Percentiles rank a stretch among this genome's conserved stretches.
Evolutionary conservation across 2,329 filamentous ascomycete genomes (phyloP).

Genomic region (Paecilomyces fulvus): DNA sequence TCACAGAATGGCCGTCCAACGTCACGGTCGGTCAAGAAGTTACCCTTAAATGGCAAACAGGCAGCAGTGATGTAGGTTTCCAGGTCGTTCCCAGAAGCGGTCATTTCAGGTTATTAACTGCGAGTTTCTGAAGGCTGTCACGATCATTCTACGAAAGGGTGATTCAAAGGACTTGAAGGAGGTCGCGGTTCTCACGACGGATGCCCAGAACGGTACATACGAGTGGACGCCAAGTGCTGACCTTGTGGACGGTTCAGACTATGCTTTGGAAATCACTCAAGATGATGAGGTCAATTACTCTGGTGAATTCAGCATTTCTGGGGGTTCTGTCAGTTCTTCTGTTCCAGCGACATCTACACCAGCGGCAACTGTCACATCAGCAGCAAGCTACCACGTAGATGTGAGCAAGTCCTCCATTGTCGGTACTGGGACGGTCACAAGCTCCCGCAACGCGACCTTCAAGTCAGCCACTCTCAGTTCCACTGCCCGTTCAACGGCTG

Average conservation of each 20-base stretch:
- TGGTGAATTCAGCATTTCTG: slow-evolving; percentile 40
- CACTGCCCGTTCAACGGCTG: neutral
- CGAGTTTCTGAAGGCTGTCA: slow-evolving; percentile 35
- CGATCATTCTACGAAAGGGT: slow-evolving; percentile 50
- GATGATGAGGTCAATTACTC: slow-evolving; percentile 47
- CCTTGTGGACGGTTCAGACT: slow-evolving; percentile 41
- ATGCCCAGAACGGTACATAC: slow-evolving; percentile 40
- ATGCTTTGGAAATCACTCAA: slow-evolving; percentile 53
- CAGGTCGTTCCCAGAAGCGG: neutral
- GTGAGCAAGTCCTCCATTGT: neutral
- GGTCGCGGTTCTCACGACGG: slow-evolving; percentile 39
- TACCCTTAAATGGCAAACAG: slow-evolving; percentile 42
- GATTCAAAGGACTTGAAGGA: slow-evolving; percentile 41
- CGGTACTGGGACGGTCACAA: neutral
- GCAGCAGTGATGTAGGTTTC: slow-evolving; percentile 24
- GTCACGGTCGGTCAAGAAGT: slow-evolving; percentile 42
- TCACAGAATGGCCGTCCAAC: slow-evolving; percentile 43
- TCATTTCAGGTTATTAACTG: slow-evolving; percentile 7
- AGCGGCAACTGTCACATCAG: neutral
- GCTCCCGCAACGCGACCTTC: neutral
- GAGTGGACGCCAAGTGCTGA: slow-evolving; percentile 42
- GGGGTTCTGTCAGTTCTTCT: slow-evolving; percentile 13
- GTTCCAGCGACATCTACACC: slow-evolving; percentile 1
- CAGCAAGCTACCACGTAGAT: neutral
- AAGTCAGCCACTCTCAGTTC: neutral